A percentile compares a stretch with the other conserved stretches of the same genome.
These are phyloP conservation scores for Patellifolia procumbens DNA, from an alignment of 179 eudicot genomes.

Conservation along the genomic window DNA sequence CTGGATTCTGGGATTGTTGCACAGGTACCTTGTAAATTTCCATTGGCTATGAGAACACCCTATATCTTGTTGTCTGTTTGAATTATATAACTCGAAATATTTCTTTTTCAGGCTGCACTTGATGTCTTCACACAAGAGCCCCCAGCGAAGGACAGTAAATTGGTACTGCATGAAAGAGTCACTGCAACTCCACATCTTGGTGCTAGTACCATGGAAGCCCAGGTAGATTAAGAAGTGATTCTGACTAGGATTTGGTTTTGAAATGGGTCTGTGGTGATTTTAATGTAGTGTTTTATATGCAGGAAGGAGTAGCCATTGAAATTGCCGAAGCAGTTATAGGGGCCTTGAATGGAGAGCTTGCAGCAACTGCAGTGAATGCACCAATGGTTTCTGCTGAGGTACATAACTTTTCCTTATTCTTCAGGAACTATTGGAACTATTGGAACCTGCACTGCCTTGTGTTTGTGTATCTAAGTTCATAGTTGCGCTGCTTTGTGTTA, in stretches of 20 bases:
- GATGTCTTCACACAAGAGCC: slow-evolving; percentile 96
- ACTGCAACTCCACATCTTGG: slow-evolving; percentile 98
- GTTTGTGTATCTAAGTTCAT: neutral
- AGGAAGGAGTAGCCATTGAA: slow-evolving; percentile 98
- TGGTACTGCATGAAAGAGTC: slow-evolving; percentile 69
- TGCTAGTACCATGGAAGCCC: slow-evolving; percentile 97
- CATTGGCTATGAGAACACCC: neutral
- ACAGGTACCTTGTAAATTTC: slow-evolving; percentile 47
- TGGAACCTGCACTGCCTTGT: neutral
- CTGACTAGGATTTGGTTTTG: neutral
- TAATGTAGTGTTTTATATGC: slow-evolving; percentile 1
- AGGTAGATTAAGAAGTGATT: slow-evolving; percentile 44
- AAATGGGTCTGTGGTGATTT: neutral
- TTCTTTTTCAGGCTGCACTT: slow-evolving; percentile 72
- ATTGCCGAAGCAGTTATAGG: slow-evolving; percentile 95
- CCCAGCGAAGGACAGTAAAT: slow-evolving; percentile 85
- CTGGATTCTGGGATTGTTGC: slow-evolving; percentile 90
- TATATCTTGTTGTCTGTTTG: neutral
- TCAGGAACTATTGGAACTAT: neutral
- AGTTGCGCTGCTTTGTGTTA: neutral
- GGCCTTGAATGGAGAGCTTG: slow-evolving; percentile 89
- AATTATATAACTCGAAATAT: neutral
- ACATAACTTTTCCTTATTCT: slow-evolving; percentile 15
- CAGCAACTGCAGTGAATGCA: slow-evolving; percentile 94
- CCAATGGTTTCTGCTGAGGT: slow-evolving; percentile 99